Percentiles rank a stretch among this genome's conserved stretches.
Conservation (phyloP, 495 filamentous ascomycete species). For the Trichoderma gamsii region DNA sequence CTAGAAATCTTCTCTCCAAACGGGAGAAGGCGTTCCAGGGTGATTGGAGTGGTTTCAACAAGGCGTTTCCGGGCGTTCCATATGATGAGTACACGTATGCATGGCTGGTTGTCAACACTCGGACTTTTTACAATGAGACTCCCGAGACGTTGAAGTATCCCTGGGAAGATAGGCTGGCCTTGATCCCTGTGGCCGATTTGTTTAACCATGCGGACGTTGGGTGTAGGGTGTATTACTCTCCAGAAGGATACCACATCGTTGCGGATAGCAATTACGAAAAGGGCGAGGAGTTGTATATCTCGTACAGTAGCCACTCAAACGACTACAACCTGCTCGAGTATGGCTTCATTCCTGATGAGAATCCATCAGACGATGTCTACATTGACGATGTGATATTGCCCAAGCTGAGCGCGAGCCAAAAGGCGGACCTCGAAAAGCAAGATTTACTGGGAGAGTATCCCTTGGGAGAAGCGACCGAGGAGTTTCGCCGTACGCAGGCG, state of each 20-base stretch:
- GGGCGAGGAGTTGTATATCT: constrained; percentile 73
- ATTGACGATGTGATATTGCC: constrained; percentile 63
- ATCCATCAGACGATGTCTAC: constrained; percentile 58
- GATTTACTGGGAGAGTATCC: constrained; percentile 5
- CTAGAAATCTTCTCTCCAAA: background rate
- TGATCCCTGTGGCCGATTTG: constrained; percentile 65
- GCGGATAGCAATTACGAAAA: background rate
- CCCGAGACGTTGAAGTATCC: constrained; percentile 21
- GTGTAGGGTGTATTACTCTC: constrained; percentile 20
- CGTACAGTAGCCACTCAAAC: constrained; percentile 73
- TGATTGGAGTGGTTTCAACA: constrained; percentile 32
- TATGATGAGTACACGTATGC: constrained; percentile 50
- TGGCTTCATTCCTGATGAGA: constrained; percentile 62
- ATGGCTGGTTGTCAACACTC: constrained; percentile 66
- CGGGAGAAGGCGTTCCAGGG: constrained; percentile 37
- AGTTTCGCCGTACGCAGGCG: background rate
- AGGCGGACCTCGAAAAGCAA: background rate
- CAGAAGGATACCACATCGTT: background rate
- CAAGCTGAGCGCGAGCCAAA: constrained; percentile 9
- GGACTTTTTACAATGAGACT: constrained; percentile 53
- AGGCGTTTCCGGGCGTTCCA: constrained; percentile 28
- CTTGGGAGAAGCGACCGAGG: background rate
- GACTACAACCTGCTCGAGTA: constrained; percentile 81
- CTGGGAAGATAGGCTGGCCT: constrained; percentile 57
- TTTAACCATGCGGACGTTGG: constrained; percentile 57